Evolutionary conservation across 176 grass and related monocot genomes (phyloP), one percentile per base, ranked within the genome.

Genomic region (Musa itinerans): DNA sequence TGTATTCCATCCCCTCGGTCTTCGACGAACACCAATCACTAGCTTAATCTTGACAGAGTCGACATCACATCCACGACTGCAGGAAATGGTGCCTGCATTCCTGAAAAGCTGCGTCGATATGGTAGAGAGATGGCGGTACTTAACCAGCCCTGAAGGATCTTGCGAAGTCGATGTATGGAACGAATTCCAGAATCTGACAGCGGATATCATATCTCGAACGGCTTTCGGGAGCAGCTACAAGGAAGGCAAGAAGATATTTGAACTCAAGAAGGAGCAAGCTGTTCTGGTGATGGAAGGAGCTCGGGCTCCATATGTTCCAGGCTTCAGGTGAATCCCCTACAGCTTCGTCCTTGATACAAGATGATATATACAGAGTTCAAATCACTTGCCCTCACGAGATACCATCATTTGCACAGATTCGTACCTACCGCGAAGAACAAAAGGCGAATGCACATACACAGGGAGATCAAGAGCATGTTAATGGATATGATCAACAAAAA

Each of bases 201-300:
- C 69, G 49, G 85, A 86, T 82, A 80, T 82, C 43, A 86, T 86
- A 23, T 86, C 85, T 29, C 74, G 80, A 61, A 54, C 85, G 22
- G 80, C 85, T 8, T 86, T 86, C 53, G 85, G 85, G 9, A 82
- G 85, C 68, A 86, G 52, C 75, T 86, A 79, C 68, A 24, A 79
- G 52, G 85, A 83, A 75, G 85, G 80, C 21, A 78, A 66, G 29
- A 68, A 24, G 14, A 83, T 86, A 70, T 86, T 86, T 50, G 62
- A 86, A 53, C 75, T 86, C 15, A 80, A 83, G 76, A 68, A 56
- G 1, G 80, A 86, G 62, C 85, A 86, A 54, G 51, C 52, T 7
- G 69, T 71, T 20, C 73, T 75, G 0, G 56, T 83, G 10, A 43
- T 75, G 14, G 58, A 82, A 63, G 80, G 80, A 54, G 34, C 65